Evolutionary conservation across 2,329 filamentous ascomycete species (phyloP).

Genomic region (Alternaria alternata): DNA sequence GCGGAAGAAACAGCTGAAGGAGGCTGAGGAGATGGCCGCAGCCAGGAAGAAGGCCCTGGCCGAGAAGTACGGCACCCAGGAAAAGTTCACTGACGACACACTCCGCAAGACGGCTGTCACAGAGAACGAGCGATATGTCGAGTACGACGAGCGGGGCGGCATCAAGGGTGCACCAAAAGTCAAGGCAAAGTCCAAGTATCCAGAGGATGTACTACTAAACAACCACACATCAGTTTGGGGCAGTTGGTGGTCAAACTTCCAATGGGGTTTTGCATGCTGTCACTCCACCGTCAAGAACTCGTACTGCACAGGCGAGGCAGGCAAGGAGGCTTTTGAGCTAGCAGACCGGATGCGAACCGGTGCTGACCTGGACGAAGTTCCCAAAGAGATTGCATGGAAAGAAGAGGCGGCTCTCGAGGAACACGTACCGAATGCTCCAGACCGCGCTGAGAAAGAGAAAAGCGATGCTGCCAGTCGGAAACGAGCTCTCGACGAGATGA

Average conservation of each 20-base stretch:
- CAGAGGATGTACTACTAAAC: constrained; percentile 85
- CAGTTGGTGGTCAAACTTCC: constrained; percentile 95
- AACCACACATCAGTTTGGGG: constrained; percentile 96
- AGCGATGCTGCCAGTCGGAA: constrained; percentile 65
- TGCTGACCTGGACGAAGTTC: constrained; percentile 54
- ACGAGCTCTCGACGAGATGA: constrained; percentile 79
- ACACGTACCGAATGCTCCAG: constrained; percentile 55
- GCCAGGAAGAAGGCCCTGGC: constrained; percentile 74
- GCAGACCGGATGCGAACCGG: constrained; percentile 68
- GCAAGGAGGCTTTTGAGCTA: constrained; percentile 80
- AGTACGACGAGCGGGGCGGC: constrained; percentile 89
- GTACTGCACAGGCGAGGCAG: constrained; percentile 94
- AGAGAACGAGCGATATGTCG: constrained; percentile 86
- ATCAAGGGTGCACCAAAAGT: constrained; percentile 87
- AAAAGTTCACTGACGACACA: constrained; percentile 67
- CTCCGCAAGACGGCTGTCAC: constrained; percentile 73
- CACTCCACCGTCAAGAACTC: constrained; percentile 94
- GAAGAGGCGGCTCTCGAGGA: constrained; percentile 53
- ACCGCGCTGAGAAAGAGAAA: constrained; percentile 52
- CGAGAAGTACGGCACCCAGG: constrained; percentile 82
- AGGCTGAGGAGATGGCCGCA: constrained; percentile 72
- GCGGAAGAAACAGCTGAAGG: constrained; percentile 80
- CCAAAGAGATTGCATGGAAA: constrained; percentile 53
- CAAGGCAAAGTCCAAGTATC: constrained; percentile 86
- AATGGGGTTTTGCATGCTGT: constrained; percentile 96